These are phyloP conservation scores for Xanthoconium stramineum DNA, from an alignment of 768 basidiomycete genomes.

Conservation along the genomic window DNA sequence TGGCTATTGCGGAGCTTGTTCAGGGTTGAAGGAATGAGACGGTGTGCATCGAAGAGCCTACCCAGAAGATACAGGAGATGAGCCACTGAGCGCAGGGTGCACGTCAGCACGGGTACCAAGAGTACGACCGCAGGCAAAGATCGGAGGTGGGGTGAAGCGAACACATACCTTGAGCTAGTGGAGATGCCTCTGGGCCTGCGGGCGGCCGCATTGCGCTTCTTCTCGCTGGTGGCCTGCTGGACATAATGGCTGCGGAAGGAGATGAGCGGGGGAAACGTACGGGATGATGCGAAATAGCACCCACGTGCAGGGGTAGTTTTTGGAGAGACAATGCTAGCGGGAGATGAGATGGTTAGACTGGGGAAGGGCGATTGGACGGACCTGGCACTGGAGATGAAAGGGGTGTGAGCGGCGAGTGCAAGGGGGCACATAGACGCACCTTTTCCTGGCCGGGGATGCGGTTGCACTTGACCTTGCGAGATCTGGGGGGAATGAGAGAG, in stretches of 20 bases:
- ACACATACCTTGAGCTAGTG: slow-evolving; percentile 44
- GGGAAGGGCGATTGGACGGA: slow-evolving; percentile 31
- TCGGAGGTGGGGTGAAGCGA: not conserved
- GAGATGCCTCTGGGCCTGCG: slow-evolving; percentile 69
- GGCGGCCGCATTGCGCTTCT: slow-evolving; percentile 60
- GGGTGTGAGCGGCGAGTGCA: slow-evolving; percentile 12
- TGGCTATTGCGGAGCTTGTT: slow-evolving; percentile 29
- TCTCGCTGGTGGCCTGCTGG: slow-evolving; percentile 82
- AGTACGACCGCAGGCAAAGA: slow-evolving; percentile 24
- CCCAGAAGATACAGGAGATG: slow-evolving; percentile 34
- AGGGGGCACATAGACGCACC: slow-evolving; percentile 40
- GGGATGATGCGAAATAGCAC: slow-evolving; percentile 32
- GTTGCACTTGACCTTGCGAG: slow-evolving; percentile 88
- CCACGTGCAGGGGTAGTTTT: slow-evolving; percentile 91
- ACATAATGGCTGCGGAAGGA: slow-evolving; percentile 58
- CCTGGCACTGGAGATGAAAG: slow-evolving; percentile 57
- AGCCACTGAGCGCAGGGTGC: slow-evolving; percentile 12
- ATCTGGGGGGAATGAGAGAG: slow-evolving; percentile 38
- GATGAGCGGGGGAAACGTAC: slow-evolving; percentile 18
- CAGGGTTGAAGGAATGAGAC: slow-evolving; percentile 21
- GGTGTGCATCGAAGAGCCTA: slow-evolving; percentile 36
- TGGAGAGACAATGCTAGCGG: slow-evolving; percentile 73
- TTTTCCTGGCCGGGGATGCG: slow-evolving; percentile 79
- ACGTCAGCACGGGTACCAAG: slow-evolving; percentile 28
- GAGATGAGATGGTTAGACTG: slow-evolving; percentile 9